phyloP scores from a whole-genome alignment of 306 rosid species.

The Pterocarpus santalinus region DNA sequence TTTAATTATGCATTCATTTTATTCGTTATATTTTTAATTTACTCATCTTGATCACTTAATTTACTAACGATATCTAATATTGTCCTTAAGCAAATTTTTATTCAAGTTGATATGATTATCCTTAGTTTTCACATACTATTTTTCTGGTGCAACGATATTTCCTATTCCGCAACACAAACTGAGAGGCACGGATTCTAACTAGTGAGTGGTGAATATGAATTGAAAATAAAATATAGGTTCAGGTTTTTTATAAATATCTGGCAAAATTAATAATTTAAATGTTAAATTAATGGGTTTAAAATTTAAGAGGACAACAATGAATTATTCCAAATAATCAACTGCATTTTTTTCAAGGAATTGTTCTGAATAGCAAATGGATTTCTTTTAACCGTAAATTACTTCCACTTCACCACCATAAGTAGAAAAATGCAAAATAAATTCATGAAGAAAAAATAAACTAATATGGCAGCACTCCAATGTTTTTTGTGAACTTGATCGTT shows the following conservation, averaged over 20 bases:
- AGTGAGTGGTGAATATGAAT: too few species aligned
- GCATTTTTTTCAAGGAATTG: background rate
- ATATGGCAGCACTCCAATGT: background rate
- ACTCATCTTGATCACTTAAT: too few species aligned
- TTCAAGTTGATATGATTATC: too few species aligned
- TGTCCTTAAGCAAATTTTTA: too few species aligned
- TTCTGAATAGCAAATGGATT: background rate
- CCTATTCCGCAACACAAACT: too few species aligned
- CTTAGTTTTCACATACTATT: too few species aligned
- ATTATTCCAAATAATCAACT: background rate
- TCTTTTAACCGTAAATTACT: too few species aligned
- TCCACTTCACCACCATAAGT: background rate
- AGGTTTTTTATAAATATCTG: background rate
- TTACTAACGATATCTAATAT: too few species aligned
- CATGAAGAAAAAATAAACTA: background rate
- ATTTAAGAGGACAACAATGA: background rate
- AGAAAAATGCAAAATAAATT: background rate
- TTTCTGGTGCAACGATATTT: too few species aligned
- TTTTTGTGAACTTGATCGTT: background rate
- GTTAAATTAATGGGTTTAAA: background rate
- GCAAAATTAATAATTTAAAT: background rate
- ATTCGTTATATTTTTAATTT: too few species aligned
- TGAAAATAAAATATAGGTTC: background rate
- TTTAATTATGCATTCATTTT: too few species aligned
- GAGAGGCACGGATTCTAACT: too few species aligned